A percentile compares a stretch with the other conserved stretches of the same genome.
Evolutionary conservation across 2,329 filamentous ascomycete genomes (phyloP).

Genomic region (Sporothrix brunneoviolacea): DNA sequence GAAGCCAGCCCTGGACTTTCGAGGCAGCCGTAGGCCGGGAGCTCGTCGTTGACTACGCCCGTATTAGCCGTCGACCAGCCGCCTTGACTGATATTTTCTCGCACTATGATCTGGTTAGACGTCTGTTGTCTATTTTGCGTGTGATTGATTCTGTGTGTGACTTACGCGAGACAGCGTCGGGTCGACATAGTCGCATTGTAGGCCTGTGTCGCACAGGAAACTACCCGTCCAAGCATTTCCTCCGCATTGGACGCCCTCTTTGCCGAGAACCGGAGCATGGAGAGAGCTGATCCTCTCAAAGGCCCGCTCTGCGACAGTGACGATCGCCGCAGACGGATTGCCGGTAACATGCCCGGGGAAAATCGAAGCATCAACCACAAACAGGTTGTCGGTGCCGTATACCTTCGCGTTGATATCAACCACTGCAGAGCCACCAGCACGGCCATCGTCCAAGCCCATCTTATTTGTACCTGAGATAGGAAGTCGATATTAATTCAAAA

Average conservation of each 20-base stretch:
- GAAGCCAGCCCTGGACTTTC: too few species aligned
- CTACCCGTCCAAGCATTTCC: slow-evolving; percentile 13
- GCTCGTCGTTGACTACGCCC: too few species aligned
- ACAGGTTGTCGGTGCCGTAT: slow-evolving; percentile 60
- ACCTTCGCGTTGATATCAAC: slow-evolving; percentile 59
- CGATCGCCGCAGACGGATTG: slow-evolving; percentile 52
- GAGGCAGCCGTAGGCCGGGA: too few species aligned
- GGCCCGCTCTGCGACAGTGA: slow-evolving; percentile 46
- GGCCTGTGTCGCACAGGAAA: slow-evolving; percentile 12
- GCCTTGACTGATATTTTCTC: too few species aligned
- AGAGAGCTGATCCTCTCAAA: slow-evolving; percentile 20
- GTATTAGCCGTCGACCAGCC: too few species aligned
- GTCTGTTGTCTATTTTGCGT: too few species aligned
- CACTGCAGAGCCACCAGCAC: slow-evolving; percentile 48
- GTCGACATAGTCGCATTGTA: slow-evolving; percentile 10
- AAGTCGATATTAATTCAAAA: slow-evolving; percentile 30
- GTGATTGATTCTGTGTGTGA: too few species aligned
- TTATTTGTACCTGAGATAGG: too few species aligned
- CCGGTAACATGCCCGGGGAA: slow-evolving; percentile 53
- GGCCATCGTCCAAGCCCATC: slow-evolving; percentile 51
- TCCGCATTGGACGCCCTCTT: slow-evolving; percentile 12
- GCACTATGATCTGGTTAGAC: too few species aligned
- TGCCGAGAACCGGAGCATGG: not conserved
- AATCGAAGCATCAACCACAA: slow-evolving; percentile 49
- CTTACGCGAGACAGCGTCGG: slow-evolving; percentile 8